phyloP scores from a whole-genome alignment of 2,329 filamentous ascomycete genomes.

The Xylaria sp. region DNA sequence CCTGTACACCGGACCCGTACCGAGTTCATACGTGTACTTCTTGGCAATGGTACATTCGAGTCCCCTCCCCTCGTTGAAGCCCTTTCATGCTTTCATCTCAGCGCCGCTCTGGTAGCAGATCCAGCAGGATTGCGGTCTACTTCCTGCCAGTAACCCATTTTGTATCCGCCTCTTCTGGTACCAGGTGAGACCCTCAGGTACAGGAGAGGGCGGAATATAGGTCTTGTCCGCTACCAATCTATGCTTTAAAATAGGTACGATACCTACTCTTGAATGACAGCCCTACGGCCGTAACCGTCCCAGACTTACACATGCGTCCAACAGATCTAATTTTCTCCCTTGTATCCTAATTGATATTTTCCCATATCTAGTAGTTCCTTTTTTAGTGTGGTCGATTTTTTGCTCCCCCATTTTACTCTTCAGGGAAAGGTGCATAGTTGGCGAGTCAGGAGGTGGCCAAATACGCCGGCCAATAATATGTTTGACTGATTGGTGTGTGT shows the following conservation, averaged over 20 bases:
- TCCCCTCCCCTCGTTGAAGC: not conserved
- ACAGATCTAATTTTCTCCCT: constrained; percentile 8
- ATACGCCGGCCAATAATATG: constrained; percentile 1
- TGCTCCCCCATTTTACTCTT: not conserved
- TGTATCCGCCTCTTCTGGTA: not conserved
- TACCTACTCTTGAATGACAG: constrained; percentile 21
- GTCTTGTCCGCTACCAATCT: not conserved
- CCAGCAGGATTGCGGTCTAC: constrained; percentile 8
- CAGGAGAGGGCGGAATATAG: not conserved
- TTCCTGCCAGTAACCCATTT: not conserved
- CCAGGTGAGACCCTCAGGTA: not conserved
- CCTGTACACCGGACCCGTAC: constrained; percentile 12
- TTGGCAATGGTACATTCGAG: not conserved
- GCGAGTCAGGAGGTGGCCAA: not conserved
- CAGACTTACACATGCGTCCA: constrained; percentile 25
- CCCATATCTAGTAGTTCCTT: not conserved
- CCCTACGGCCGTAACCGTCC: constrained; percentile 25
- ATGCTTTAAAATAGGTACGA: not conserved
- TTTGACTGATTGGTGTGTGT: not conserved
- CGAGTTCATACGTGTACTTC: constrained; percentile 1
- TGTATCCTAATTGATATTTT: not conserved
- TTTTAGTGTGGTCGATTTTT: not conserved
- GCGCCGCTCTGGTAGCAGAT: not conserved
- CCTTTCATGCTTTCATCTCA: not conserved
- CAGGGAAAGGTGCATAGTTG: not conserved